These are phyloP conservation scores for Buddleja alternifolia DNA, from an alignment of 257 asterid species.

Conservation along the genomic window DNA sequence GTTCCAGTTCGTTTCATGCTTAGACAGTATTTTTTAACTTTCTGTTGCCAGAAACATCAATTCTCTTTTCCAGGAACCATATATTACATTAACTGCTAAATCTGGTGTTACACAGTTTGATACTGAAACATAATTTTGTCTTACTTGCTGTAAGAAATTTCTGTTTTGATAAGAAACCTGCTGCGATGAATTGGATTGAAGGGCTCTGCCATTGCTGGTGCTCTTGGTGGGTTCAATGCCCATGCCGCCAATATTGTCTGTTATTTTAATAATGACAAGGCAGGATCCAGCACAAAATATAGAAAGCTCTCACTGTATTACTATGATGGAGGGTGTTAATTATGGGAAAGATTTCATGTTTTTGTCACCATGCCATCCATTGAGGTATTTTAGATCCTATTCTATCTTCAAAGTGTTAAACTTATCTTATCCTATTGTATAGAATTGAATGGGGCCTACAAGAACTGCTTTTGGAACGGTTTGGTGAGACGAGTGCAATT, in stretches of 20 bases:
- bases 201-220: constrained; percentile 92
- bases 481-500: no score
- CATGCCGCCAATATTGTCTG: constrained; percentile 95
- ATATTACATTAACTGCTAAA: neutral
- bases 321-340: constrained; percentile 94
- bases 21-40: no score
- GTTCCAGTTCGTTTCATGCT: neutral
- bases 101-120: neutral
- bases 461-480: no score
- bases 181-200: constrained; percentile 93
- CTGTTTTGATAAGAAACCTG: constrained; percentile 94
- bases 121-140: constrained; percentile 11
- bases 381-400: constrained; percentile 57
- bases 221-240: constrained; percentile 95
- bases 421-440: no score
- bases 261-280: constrained; percentile 85
- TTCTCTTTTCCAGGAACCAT: neutral
- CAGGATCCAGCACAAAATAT: constrained; percentile 97
- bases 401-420: no score
- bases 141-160: constrained; percentile 62
- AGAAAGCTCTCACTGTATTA: constrained; percentile 93
- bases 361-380: constrained; percentile 97
- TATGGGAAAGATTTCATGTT: constrained; percentile 80
- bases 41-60: neutral
- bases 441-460: no score